phyloP scores from a whole-genome alignment of 176 grass and related monocot species.

The Paspalum notatum region DNA sequence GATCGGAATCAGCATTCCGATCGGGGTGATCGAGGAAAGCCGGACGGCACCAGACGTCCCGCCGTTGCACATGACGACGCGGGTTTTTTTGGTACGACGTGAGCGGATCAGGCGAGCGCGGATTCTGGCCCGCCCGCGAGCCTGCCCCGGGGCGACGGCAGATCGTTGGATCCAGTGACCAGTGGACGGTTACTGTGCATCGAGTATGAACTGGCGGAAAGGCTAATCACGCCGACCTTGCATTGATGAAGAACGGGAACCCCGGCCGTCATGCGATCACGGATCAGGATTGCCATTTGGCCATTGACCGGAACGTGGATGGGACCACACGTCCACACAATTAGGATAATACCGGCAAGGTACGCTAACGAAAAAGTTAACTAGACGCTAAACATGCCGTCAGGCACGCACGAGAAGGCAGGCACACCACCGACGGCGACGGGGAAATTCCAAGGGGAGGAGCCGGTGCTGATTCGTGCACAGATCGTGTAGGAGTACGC shows the following conservation, averaged over 20 bases:
- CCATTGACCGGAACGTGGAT: background rate
- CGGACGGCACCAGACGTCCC: background rate
- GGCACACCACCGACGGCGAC: background rate
- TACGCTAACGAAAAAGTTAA: background rate
- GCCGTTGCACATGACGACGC: too few species aligned
- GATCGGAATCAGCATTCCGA: background rate
- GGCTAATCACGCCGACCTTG: background rate
- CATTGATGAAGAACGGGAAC: background rate
- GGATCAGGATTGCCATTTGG: background rate
- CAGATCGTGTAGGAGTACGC: too few species aligned
- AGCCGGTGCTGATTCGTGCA: too few species aligned
- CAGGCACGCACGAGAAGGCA: too few species aligned
- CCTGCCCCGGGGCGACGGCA: too few species aligned
- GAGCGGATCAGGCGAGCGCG: background rate
- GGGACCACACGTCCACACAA: background rate
- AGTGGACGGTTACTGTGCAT: background rate
- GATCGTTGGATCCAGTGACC: background rate
- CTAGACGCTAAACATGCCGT: background rate
- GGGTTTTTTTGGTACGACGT: background rate
- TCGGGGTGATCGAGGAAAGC: background rate
- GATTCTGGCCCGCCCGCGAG: too few species aligned
- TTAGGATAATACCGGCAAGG: too few species aligned
- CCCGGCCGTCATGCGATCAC: background rate
- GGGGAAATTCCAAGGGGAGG: background rate
- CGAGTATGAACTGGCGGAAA: conserved; percentile 10